Conservation (phyloP, 768 basidiomycete species). For the Amanita jacksonii region DNA sequence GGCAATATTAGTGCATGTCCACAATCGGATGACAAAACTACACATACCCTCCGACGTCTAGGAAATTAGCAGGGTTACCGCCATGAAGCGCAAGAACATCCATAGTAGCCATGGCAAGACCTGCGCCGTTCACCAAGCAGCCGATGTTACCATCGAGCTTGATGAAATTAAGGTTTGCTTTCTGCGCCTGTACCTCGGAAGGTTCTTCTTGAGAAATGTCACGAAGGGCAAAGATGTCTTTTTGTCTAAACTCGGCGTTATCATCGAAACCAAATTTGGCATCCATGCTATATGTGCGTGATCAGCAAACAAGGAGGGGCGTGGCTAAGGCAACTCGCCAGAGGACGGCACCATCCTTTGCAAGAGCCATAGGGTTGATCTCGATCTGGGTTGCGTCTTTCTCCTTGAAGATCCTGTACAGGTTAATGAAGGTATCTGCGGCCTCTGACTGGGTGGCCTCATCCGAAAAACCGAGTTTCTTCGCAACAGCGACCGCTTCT, state of each 20-base stretch:
- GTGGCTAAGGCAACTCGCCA: slow-evolving; percentile 49
- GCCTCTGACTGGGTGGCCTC: slow-evolving; percentile 70
- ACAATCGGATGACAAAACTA: not conserved
- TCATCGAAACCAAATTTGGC: slow-evolving; percentile 99
- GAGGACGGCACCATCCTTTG: slow-evolving; percentile 83
- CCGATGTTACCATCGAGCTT: slow-evolving; percentile 97
- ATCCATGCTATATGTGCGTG: slow-evolving; percentile 71
- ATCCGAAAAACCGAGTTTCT: slow-evolving; percentile 81
- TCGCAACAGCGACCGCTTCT: slow-evolving; percentile 71
- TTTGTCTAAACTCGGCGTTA: slow-evolving; percentile 96
- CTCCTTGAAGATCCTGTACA: slow-evolving; percentile 96
- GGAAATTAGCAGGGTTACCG: slow-evolving; percentile 96
- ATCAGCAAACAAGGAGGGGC: slow-evolving; percentile 3
- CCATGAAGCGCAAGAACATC: slow-evolving; percentile 96
- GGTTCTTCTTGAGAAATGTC: slow-evolving; percentile 94
- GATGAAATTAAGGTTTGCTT: slow-evolving; percentile 95
- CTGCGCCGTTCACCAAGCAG: slow-evolving; percentile 97
- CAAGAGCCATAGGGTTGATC: slow-evolving; percentile 96
- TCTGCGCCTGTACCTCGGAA: slow-evolving; percentile 96
- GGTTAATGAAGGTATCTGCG: slow-evolving; percentile 85
- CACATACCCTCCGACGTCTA: slow-evolving; percentile 89
- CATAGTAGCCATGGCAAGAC: slow-evolving; percentile 99
- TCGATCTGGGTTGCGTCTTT: slow-evolving; percentile 99
- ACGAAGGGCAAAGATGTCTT: slow-evolving; percentile 79
- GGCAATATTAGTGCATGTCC: not conserved